These are phyloP conservation scores for Ascocoryne sarcoides DNA, from an alignment of 2,329 filamentous ascomycete genomes.

Conservation along the genomic window DNA sequence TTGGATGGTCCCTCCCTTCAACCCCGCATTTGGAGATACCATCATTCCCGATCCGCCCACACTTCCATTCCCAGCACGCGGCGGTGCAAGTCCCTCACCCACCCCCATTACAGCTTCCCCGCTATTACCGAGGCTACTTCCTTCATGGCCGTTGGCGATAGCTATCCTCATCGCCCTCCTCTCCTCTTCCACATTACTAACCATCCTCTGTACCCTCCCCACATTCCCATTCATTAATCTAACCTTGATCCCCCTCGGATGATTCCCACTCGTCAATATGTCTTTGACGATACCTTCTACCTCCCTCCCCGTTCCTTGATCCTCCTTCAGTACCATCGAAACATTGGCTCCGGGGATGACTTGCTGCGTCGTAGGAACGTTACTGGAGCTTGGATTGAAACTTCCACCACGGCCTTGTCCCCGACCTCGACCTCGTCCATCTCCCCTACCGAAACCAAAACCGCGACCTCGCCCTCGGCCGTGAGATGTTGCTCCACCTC, in stretches of 20 bases:
- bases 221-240: conserved; percentile 24
- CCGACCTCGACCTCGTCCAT: not conserved
- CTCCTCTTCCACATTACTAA: too few relatives aligned
- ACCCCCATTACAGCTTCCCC: conserved; percentile 11
- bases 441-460: too few relatives aligned
- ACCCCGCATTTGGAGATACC: too few relatives aligned
- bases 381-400: not conserved
- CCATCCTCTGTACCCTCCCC: conserved; percentile 25
- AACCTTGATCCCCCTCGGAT: conserved; percentile 28
- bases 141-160: not conserved
- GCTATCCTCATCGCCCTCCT: not conserved
- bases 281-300: conserved; percentile 24
- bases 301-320: conserved; percentile 25
- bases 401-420: too few relatives aligned
- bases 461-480: not conserved
- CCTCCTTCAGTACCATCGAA: conserved; percentile 26
- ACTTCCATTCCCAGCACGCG: conserved; percentile 12
- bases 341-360: conserved; percentile 20
- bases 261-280: conserved; percentile 24
- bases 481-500: too few relatives aligned
- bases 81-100: conserved; percentile 12
- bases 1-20: conserved; percentile 5
- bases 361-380: conserved; percentile 21
- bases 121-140: not conserved
- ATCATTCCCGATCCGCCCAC: too few relatives aligned